Percentiles rank a stretch among this genome's conserved stretches.
Conservation (phyloP, 768 basidiomycete species). For the Leucocoprinus leucothites region DNA sequence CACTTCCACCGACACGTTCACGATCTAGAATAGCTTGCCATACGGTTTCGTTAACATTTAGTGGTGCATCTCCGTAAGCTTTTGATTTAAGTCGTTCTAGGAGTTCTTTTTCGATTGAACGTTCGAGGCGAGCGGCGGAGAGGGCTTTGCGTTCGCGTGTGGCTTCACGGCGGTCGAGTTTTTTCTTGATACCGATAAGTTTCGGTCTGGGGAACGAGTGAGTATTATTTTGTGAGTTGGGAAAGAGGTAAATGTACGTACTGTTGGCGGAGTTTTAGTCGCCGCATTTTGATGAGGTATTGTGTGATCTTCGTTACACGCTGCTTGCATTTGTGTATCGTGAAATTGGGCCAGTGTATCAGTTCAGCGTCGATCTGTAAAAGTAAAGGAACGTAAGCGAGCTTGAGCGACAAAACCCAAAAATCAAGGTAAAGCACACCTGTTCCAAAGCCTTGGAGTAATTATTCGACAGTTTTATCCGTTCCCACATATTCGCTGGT, state of each 20-base stretch:
- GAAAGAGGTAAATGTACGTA: constrained; percentile 33
- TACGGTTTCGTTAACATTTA: constrained; percentile 97
- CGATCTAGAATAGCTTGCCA: constrained; percentile 91
- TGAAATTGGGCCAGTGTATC: constrained; percentile 98
- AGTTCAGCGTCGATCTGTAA: constrained; percentile 89
- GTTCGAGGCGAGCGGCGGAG: constrained; percentile 92
- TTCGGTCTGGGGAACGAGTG: constrained; percentile 78
- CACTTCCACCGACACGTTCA: constrained; percentile 60
- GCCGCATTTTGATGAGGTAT: constrained; percentile 97
- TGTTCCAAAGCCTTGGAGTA: constrained; percentile 95
- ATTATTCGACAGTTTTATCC: constrained; percentile 87
- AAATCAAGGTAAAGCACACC: constrained; percentile 39
- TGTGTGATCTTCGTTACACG: constrained; percentile 98
- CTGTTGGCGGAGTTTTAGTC: constrained; percentile 83
- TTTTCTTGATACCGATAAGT: constrained; percentile 95
- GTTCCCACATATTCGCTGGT: constrained; percentile 98
- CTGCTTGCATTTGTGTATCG: constrained; percentile 99
- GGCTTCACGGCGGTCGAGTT: constrained; percentile 89
- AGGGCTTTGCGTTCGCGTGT: constrained; percentile 95
- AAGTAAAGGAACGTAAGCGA: not conserved
- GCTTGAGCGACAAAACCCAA: not conserved
- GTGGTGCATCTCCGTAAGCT: constrained; percentile 94
- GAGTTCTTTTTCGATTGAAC: constrained; percentile 93
- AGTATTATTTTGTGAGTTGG: too few relatives aligned
- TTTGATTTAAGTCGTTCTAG: constrained; percentile 94